Percentiles rank a stretch among this genome's conserved stretches.
phyloP scores from a whole-genome alignment of 495 filamentous ascomycete species.

The Neurospora sp. region DNA sequence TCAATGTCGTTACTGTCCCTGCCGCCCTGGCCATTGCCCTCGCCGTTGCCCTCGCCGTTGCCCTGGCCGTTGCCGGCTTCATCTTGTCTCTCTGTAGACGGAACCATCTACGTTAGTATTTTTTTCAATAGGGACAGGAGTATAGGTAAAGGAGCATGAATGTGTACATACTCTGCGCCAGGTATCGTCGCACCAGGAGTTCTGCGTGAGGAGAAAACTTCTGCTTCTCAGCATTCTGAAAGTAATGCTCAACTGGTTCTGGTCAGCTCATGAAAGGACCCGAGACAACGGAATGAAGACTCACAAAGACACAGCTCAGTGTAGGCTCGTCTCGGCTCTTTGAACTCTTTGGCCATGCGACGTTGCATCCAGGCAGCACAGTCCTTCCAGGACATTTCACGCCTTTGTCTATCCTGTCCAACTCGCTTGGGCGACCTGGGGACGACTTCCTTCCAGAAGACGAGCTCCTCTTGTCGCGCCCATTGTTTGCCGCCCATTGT shows the following conservation, averaged over 20 bases:
- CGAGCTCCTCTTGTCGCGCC: constrained; percentile 25
- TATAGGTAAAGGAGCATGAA: not conserved
- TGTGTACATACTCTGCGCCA: not conserved
- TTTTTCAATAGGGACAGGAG: not conserved
- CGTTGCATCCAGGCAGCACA: constrained; percentile 23
- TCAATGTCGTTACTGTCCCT: not conserved
- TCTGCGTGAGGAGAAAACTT: constrained; percentile 23
- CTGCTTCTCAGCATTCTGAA: constrained; percentile 25
- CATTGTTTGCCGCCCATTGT: constrained; percentile 35
- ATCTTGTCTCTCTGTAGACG: not conserved
- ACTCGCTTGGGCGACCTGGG: constrained; percentile 26
- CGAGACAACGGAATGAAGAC: not conserved
- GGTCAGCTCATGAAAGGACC: constrained; percentile 5
- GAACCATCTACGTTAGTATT: not conserved
- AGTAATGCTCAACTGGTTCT: constrained; percentile 35
- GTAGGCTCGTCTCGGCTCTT: constrained; percentile 20
- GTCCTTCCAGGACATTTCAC: constrained; percentile 21
- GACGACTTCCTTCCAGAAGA: constrained; percentile 31
- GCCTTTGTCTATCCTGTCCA: constrained; percentile 13
- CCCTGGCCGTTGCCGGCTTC: not conserved
- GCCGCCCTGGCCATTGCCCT: not conserved
- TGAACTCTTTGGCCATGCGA: constrained; percentile 10
- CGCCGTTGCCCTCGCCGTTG: not conserved
- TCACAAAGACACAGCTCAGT: constrained; percentile 29
- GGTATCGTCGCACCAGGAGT: constrained; percentile 17